A percentile compares a stretch with the other conserved stretches of the same genome.
These are phyloP conservation scores for Homolaphlyctis polyrhiza DNA, from an alignment of 371 early-diverging fungal species.

Conservation along the genomic window DNA sequence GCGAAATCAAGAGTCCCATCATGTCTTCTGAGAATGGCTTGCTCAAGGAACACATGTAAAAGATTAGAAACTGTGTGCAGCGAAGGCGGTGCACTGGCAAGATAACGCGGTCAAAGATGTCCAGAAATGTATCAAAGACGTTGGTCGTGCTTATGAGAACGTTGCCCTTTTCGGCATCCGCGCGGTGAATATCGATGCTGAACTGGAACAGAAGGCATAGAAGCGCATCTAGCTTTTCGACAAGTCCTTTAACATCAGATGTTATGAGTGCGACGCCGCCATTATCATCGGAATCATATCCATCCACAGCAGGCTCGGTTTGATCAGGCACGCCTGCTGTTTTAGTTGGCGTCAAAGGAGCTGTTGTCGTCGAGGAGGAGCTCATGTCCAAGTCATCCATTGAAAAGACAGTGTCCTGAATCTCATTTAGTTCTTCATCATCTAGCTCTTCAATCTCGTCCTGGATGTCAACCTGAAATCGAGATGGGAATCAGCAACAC, in stretches of 20 bases:
- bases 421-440: constrained; percentile 54
- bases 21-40: constrained; percentile 67
- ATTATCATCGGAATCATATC: constrained; percentile 18
- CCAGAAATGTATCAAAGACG: constrained; percentile 59
- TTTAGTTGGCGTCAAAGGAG: neutral
- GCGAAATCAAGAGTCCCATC: constrained; percentile 66
- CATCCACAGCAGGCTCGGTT: constrained; percentile 24
- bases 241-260: constrained; percentile 56
- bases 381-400: constrained; percentile 10
- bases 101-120: constrained; percentile 74
- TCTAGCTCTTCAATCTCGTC: constrained; percentile 87
- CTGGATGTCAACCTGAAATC: constrained; percentile 92
- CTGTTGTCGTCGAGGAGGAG: neutral
- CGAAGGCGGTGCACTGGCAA: constrained; percentile 85
- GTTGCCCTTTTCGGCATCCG: constrained; percentile 9
- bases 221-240: constrained; percentile 83
- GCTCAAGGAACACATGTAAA: constrained; percentile 72
- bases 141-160: constrained; percentile 27
- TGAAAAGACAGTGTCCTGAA: constrained; percentile 19
- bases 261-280: constrained; percentile 28
- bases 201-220: constrained; percentile 64
- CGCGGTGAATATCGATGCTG: constrained; percentile 28
- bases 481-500: constrained; percentile 39
- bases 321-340: constrained; percentile 14
- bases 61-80: constrained; percentile 88